Percentiles rank a stretch among this genome's conserved stretches.
Evolutionary conservation across 257 asterid genomes (phyloP).

Genomic region (Coffea canephora): DNA sequence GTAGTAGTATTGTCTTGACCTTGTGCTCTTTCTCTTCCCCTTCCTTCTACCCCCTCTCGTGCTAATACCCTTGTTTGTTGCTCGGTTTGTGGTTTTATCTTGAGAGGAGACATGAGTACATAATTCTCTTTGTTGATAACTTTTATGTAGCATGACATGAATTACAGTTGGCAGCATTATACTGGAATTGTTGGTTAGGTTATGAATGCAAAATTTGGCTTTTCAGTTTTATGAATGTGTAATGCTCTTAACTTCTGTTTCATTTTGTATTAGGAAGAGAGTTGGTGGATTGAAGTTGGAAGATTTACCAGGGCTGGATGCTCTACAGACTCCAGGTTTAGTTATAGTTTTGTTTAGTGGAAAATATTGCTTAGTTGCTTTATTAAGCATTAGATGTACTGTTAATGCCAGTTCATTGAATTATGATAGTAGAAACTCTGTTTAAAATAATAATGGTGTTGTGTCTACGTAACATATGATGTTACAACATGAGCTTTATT

Average conservation of each 20-base stretch:
- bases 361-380: not conserved
- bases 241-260: not conserved
- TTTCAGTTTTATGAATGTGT: not conserved
- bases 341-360: conserved; percentile 11
- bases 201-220: not conserved
- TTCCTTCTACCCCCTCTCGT: too few relatives aligned
- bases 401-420: not conserved
- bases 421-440: not conserved
- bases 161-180: not conserved
- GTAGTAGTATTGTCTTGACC: not conserved
- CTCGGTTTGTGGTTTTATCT: not conserved
- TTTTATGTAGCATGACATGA: not conserved
- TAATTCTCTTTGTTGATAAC: not conserved
- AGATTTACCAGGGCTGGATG: conserved; percentile 90
- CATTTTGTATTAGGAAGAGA: conserved; percentile 55
- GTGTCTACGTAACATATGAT: not conserved
- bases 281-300: conserved; percentile 95
- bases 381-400: not conserved
- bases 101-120: not conserved
- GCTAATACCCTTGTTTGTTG: not conserved
- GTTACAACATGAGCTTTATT: not conserved
- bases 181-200: not conserved
- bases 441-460: not conserved
- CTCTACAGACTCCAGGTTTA: conserved; percentile 82
- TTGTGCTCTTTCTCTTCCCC: too few relatives aligned